phyloP scores from a whole-genome alignment of 2,329 filamentous ascomycete genomes.

The Thelonectria blattea region DNA sequence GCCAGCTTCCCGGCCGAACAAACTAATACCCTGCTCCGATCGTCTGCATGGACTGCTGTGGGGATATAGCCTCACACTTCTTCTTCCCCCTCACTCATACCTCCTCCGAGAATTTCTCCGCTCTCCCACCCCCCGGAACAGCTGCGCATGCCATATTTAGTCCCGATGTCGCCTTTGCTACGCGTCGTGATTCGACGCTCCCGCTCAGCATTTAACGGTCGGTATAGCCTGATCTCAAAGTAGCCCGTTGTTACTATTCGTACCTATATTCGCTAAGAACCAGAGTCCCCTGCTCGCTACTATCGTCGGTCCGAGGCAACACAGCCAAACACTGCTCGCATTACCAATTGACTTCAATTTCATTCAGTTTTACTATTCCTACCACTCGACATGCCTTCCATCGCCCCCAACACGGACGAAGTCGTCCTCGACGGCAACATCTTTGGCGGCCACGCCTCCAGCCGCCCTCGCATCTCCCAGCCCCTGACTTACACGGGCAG shows the following conservation, averaged over 20 bases:
- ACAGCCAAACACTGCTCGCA: background rate
- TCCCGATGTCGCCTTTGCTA: conserved; percentile 40
- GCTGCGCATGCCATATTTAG: conserved; percentile 33
- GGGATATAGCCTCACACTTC: conserved; percentile 9
- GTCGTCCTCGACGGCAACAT: conserved; percentile 28
- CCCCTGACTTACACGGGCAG: conserved; percentile 50
- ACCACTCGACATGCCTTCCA: conserved; percentile 45
- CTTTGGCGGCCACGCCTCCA: conserved; percentile 40
- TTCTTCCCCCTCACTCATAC: no score
- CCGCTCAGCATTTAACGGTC: conserved; percentile 27
- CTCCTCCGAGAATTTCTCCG: conserved; percentile 43
- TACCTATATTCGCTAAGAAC: conserved; percentile 1
- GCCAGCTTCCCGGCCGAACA: background rate
- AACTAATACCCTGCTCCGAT: conserved; percentile 4
- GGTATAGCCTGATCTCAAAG: conserved; percentile 24
- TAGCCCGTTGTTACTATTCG: conserved; percentile 17
- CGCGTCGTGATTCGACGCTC: conserved; percentile 33
- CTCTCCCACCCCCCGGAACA: conserved; percentile 6
- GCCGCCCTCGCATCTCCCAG: conserved; percentile 38
- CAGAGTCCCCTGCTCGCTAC: background rate
- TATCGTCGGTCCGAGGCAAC: conserved; percentile 1
- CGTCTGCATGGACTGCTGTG: conserved; percentile 13
- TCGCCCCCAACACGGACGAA: conserved; percentile 23
- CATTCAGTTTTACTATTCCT: conserved; percentile 8
- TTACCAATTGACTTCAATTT: conserved; percentile 2